These are phyloP conservation scores for Lizonia empirigonia DNA, from an alignment of 2,329 filamentous ascomycete genomes.

Conservation along the genomic window DNA sequence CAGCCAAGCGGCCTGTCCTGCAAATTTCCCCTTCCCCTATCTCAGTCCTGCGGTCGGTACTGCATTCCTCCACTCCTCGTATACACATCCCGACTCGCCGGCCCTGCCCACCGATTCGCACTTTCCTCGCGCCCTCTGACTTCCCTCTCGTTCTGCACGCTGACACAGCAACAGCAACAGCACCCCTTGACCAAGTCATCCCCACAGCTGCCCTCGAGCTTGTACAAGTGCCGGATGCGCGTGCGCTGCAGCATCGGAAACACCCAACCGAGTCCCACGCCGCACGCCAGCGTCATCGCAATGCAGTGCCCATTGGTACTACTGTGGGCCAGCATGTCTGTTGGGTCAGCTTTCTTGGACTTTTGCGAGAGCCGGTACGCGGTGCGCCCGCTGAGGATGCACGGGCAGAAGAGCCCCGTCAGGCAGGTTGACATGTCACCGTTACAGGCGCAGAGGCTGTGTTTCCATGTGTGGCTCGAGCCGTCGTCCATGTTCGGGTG, in stretches of 20 bases:
- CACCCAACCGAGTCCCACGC: constrained; percentile 47
- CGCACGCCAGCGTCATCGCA: constrained; percentile 46
- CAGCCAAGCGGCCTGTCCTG: background rate
- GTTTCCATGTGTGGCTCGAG: constrained; percentile 36
- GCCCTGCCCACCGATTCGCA: constrained; percentile 45
- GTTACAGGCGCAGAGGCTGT: constrained; percentile 42
- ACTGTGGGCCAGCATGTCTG: constrained; percentile 47
- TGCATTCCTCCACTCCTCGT: constrained; percentile 39
- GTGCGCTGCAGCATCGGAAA: constrained; percentile 48
- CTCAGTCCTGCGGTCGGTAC: constrained; percentile 43
- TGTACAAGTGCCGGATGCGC: constrained; percentile 52
- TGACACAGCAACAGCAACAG: constrained; percentile 52
- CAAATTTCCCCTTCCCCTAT: background rate
- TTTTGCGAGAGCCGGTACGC: constrained; percentile 51
- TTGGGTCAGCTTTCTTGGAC: constrained; percentile 47
- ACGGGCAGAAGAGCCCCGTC: constrained; percentile 51
- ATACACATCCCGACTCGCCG: constrained; percentile 44
- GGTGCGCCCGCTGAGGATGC: constrained; percentile 52
- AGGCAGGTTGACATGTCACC: constrained; percentile 47
- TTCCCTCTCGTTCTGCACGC: constrained; percentile 55
- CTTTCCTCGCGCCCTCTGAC: constrained; percentile 52
- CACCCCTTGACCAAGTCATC: constrained; percentile 45
- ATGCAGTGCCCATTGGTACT: constrained; percentile 50
- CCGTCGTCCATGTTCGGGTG: constrained; percentile 49
- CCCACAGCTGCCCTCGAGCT: constrained; percentile 46